Evolutionary conservation across 2,329 filamentous ascomycete species (phyloP).

Genomic region (Aspergillus sp.): DNA sequence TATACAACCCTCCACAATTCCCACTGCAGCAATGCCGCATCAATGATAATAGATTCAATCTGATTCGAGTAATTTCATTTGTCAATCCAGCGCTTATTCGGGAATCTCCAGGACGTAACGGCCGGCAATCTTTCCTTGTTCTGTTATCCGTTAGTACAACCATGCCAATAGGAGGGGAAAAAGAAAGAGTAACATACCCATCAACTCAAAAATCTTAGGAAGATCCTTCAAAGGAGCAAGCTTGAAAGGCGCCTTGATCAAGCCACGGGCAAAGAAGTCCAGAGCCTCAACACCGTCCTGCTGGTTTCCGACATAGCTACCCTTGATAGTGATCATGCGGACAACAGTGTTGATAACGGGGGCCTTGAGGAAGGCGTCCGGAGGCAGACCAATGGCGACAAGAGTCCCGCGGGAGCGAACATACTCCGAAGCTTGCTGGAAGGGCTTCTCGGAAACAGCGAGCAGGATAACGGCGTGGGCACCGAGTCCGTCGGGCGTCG

Average conservation of each 20-base stretch:
- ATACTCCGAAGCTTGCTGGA: constrained; percentile 79
- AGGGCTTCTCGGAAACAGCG: constrained; percentile 81
- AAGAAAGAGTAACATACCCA: constrained; percentile 37
- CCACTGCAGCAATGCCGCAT: not conserved
- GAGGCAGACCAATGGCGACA: constrained; percentile 80
- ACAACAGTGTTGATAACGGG: constrained; percentile 84
- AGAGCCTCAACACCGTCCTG: constrained; percentile 82
- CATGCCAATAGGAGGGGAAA: not conserved
- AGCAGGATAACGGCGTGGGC: constrained; percentile 83
- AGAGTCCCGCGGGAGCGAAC: constrained; percentile 77
- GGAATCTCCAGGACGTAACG: constrained; percentile 7
- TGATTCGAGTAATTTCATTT: too few species aligned
- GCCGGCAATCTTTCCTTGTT: constrained; percentile 7
- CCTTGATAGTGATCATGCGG: constrained; percentile 85
- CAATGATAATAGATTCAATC: not conserved
- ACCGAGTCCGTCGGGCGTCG: constrained; percentile 66
- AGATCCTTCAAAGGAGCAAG: constrained; percentile 75
- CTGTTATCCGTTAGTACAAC: not conserved
- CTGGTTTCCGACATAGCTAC: constrained; percentile 87
- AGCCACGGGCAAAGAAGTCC: constrained; percentile 76
- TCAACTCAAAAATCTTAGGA: constrained; percentile 71
- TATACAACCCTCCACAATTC: not conserved
- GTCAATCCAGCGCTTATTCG: not conserved
- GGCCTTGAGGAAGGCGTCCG: constrained; percentile 64
- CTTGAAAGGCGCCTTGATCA: constrained; percentile 84